A percentile compares a stretch with the other conserved stretches of the same genome.
Conservation (phyloP, 2,329 filamentous ascomycete genomes). For the Ophiocordyceps sinensis region DNA sequence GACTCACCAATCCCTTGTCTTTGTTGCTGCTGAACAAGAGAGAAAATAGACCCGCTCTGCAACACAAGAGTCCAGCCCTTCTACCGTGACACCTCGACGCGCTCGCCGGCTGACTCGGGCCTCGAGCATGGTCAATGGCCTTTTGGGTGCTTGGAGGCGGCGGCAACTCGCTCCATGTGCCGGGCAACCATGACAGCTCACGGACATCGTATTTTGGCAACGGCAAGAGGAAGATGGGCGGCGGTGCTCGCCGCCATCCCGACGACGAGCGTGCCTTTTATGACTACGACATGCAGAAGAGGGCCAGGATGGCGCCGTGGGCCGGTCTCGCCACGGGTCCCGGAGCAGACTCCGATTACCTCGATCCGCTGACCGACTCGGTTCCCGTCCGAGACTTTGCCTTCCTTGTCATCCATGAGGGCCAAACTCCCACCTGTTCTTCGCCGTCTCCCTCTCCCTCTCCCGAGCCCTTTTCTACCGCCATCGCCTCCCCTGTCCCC, state of each 20-base stretch:
- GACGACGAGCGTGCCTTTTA: neutral
- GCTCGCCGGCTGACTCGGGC: neutral
- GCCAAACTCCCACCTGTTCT: conserved; percentile 2
- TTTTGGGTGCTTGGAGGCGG: conserved; percentile 23
- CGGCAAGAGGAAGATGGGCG: neutral
- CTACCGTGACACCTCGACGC: neutral
- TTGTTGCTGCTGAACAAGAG: no score
- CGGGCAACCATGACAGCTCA: conserved; percentile 6
- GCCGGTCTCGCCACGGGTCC: neutral
- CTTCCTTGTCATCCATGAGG: conserved; percentile 25
- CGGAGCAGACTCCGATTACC: neutral
- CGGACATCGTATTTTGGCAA: neutral
- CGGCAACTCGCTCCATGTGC: conserved; percentile 8
- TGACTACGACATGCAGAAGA: neutral
- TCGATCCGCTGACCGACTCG: conserved; percentile 6
- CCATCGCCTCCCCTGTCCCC: conserved; percentile 5
- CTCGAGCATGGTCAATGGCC: conserved; percentile 22
- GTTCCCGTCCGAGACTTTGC: conserved; percentile 17
- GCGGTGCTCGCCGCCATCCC: neutral
- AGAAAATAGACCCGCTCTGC: no score
- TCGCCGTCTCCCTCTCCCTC: conserved; percentile 3
- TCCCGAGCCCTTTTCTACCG: conserved; percentile 1
- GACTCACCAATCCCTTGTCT: neutral
- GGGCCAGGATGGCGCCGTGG: neutral
- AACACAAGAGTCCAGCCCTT: neutral